Evolutionary conservation across 2,329 filamentous ascomycete species (phyloP), one percentile per base, ranked within the genome.

Genomic region (Periconia sp.): DNA sequence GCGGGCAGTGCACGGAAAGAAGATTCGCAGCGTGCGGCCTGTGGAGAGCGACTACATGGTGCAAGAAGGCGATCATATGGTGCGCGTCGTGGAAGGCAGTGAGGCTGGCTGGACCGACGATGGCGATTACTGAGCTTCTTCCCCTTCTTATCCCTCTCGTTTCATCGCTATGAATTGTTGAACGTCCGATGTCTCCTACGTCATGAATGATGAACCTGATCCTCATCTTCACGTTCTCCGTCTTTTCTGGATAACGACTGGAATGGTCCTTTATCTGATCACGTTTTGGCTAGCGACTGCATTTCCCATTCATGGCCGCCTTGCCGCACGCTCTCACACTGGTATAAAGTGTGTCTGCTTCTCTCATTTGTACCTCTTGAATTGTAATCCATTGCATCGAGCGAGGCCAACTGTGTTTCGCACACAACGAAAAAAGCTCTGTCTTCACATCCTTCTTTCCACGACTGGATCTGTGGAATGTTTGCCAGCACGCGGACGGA

Each of bases 21-120:
- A 70, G 56, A 53, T 72, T 45, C 58, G 69, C 48, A 76, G 77
- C 20, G 79, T 81, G 40, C 75, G 79, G 47, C 77, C 73, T 42
- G 77, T 79, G 3, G 78, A 76, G 15, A 73, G 68, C 20, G 75
- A 75, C 30, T 57, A 57, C 30, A 66, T 72, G 54, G 72, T 76
- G 53, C 73, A 73, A 48, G 75, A 76, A 47, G 72, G 73, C 27
- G 76, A 77, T 40, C 72, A 77, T 18, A 65, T 73, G 56, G 69
- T 79, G 35, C 73, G 76, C 43, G 75, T 79, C 20, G 72, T 78
- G 20, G 76, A 76, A 52, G 79, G 79, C 52, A 82, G 80, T 51
- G 81, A 83, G 50, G 77, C 72, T 37, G 79, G 77, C 47, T 83
- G 81, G 81, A 81, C 80, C 6, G 79, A 82, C 58, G 80, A 83